These are phyloP conservation scores for Ophiocordyceps camponoti-saundersi DNA, from an alignment of 2,329 filamentous ascomycete species.

Conservation along the genomic window DNA sequence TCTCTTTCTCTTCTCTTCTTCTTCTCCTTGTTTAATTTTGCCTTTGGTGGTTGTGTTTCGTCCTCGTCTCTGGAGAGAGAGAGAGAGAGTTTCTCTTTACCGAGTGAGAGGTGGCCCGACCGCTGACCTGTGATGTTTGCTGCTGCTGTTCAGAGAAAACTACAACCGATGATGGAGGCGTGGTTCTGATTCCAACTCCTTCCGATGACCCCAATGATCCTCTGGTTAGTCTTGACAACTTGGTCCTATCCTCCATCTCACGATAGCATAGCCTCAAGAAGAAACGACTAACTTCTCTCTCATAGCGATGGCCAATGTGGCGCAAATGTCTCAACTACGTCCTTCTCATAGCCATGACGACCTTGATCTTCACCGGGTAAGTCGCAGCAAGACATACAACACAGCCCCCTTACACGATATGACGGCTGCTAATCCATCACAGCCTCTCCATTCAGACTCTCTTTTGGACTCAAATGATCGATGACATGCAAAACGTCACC, in stretches of 20 bases:
- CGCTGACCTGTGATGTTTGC: not conserved
- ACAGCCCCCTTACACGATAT: not conserved
- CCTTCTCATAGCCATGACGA: not conserved
- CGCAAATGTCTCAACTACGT: not conserved
- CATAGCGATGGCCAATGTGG: conserved; percentile 1
- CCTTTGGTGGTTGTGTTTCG: too few relatives aligned
- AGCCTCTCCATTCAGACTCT: not conserved
- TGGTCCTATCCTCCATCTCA: not conserved
- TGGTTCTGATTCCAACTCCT: not conserved
- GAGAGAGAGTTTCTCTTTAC: too few relatives aligned
- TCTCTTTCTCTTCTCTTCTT: not conserved
- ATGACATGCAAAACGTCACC: not conserved
- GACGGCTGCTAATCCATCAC: not conserved
- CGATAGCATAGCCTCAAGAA: too few relatives aligned
- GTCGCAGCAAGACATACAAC: not conserved
- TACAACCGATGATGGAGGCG: not conserved
- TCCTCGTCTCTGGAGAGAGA: too few relatives aligned
- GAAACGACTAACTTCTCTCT: too few relatives aligned
- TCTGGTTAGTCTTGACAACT: not conserved
- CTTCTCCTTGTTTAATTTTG: too few relatives aligned
- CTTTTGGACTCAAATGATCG: not conserved
- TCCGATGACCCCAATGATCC: conserved; percentile 1
- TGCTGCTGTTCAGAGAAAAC: not conserved
- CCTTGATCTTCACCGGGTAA: not conserved
- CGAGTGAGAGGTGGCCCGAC: not conserved